These are phyloP conservation scores for Voacanga thouarsii DNA, from an alignment of 257 asterid genomes.

Conservation along the genomic window DNA sequence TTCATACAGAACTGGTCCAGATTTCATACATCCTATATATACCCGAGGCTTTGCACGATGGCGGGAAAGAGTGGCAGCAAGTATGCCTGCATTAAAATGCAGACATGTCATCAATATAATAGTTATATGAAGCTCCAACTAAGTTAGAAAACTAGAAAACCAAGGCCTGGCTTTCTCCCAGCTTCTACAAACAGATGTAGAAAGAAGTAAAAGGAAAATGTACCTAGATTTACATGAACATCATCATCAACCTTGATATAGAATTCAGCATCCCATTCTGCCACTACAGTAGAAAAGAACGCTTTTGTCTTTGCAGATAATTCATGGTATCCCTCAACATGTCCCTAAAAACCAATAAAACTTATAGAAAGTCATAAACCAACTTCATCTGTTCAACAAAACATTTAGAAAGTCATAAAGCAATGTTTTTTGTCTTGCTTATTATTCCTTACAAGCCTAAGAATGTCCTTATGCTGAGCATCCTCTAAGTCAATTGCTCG, in stretches of 20 bases:
- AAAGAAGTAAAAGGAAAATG: not conserved
- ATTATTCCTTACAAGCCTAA: conserved; percentile 53
- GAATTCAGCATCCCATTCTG: conserved; percentile 77
- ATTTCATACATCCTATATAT: conserved; percentile 36
- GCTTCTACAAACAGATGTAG: not conserved
- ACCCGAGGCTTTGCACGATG: conserved; percentile 27
- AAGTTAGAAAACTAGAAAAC: not conserved
- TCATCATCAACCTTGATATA: conserved; percentile 81
- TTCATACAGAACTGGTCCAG: conserved; percentile 32
- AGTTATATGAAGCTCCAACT: not conserved
- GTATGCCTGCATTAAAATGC: conserved; percentile 13
- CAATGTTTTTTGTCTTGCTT: too few relatives aligned
- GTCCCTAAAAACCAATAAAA: conserved; percentile 39
- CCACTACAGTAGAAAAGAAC: conserved; percentile 62
- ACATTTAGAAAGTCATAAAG: not conserved
- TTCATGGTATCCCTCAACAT: conserved; percentile 81
- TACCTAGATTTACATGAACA: conserved; percentile 87
- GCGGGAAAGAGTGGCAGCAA: conserved; percentile 23
- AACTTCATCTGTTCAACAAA: not conserved
- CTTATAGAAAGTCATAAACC: not conserved
- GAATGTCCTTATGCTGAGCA: conserved; percentile 60
- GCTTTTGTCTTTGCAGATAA: conserved; percentile 80
- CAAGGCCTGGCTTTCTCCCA: not conserved
- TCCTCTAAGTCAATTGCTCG: conserved; percentile 70
- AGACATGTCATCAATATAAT: not conserved